A percentile compares a stretch with the other conserved stretches of the same genome.
Conservation (phyloP, 805 yeast species). For the Starmera amethionina region DNA sequence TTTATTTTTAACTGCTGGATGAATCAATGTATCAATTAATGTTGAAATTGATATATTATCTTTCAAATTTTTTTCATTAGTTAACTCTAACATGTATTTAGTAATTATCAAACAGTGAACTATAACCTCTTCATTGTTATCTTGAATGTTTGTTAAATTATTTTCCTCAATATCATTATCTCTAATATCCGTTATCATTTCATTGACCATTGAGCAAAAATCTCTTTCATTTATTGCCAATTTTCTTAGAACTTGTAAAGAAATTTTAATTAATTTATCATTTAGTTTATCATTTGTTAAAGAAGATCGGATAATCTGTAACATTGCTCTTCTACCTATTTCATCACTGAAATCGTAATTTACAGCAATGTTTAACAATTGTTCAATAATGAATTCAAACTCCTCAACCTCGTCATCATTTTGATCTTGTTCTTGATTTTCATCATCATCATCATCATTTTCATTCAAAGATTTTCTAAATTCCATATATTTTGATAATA, state of each 20-base stretch:
- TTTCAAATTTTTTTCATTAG: slow-evolving; percentile 47
- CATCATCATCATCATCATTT: slow-evolving; percentile 39
- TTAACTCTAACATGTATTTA: slow-evolving; percentile 57
- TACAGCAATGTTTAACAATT: slow-evolving; percentile 55
- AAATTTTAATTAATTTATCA: slow-evolving; percentile 41
- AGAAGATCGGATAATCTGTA: slow-evolving; percentile 47
- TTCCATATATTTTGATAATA: slow-evolving; percentile 46
- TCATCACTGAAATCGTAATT: slow-evolving; percentile 85
- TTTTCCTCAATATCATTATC: slow-evolving; percentile 35
- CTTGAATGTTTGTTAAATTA: slow-evolving; percentile 7
- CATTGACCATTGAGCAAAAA: slow-evolving; percentile 76
- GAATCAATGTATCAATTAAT: slow-evolving; percentile 64
- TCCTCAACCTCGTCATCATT: too few relatives aligned
- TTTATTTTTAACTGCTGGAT: slow-evolving; percentile 63
- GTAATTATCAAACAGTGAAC: slow-evolving; percentile 61
- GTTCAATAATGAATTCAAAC: slow-evolving; percentile 61
- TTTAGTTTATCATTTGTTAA: slow-evolving; percentile 47
- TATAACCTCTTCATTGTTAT: slow-evolving; percentile 30
- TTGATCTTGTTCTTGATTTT: slow-evolving; percentile 8
- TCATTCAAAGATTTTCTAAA: slow-evolving; percentile 25
- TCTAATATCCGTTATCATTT: slow-evolving; percentile 74
- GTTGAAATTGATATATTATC: slow-evolving; percentile 59
- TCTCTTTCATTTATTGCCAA: slow-evolving; percentile 74
- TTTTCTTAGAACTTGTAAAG: slow-evolving; percentile 57
- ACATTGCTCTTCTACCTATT: slow-evolving; percentile 74